Conservation (phyloP, 352 stramenopile species). For the Elongisporangium anandrum region DNA sequence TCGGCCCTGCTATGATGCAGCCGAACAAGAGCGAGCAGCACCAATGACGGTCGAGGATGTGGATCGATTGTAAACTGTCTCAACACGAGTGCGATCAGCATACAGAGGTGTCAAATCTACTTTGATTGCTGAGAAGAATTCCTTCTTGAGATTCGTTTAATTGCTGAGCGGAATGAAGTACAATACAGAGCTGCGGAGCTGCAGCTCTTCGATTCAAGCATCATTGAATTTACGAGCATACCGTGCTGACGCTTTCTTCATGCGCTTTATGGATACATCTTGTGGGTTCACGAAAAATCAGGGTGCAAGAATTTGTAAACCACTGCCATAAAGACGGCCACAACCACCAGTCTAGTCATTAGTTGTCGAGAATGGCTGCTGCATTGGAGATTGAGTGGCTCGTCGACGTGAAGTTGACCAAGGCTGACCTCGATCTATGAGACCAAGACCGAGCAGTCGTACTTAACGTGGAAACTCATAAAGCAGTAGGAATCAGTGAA, state of each 20-base stretch:
- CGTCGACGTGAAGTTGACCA: not conserved
- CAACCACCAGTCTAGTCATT: not conserved
- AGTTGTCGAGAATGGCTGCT: not conserved
- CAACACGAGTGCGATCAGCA: too few species aligned
- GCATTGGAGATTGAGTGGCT: not conserved
- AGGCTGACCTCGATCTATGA: not conserved
- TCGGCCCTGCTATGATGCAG: not conserved
- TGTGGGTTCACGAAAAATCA: not conserved
- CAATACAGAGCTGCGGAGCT: too few species aligned
- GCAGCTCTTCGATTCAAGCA: too few species aligned
- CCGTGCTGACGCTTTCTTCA: too few species aligned
- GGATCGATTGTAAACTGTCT: not conserved
- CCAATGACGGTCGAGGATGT: not conserved
- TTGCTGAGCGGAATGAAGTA: too few species aligned
- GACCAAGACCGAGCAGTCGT: not conserved
- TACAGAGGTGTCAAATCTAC: too few species aligned
- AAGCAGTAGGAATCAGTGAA: not conserved
- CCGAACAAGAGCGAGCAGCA: conserved; percentile 12
- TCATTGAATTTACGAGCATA: too few species aligned
- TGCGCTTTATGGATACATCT: not conserved
- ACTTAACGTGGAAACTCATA: not conserved
- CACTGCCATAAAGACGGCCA: not conserved
- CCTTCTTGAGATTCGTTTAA: too few species aligned
- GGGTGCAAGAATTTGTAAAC: not conserved
- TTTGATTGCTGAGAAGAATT: too few species aligned